Base-by-base conservation (phyloP, 148 eudicot genomes). In the Rhododendron kiyosumense region DNA sequence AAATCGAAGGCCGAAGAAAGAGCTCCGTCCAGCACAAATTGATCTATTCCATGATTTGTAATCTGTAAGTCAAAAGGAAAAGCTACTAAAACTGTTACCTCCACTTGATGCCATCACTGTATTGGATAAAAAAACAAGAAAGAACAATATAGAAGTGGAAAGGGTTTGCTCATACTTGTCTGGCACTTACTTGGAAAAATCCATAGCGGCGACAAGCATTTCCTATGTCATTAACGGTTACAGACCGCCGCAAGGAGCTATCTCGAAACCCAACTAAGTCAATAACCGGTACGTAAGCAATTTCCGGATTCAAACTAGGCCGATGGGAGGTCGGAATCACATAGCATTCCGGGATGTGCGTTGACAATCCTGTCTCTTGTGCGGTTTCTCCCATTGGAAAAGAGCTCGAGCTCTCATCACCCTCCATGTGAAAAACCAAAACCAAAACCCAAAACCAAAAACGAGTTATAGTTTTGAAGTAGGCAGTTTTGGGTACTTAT, bases 21-120 rank as follows among this genome's bases (percentile, higher is more conserved):
- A 26, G 98, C 95, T 79, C 81, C 94, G 41, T 93, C 90, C 7
- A 92, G 76, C 24, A 89, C 84, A 24, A 74, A 3, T 76, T 92
- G 88, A 0, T 89, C 65, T 79, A 94, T 94, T 10, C 96, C 98
- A 83, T 94, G 96, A 26, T 94, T 91, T 4, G 89, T 83, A 43
- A 93, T 87, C 98, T 93, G 57, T 1, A 28, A 30, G 7, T 14
- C 5, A 73, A 30, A 32, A 73, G 7, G 4, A 32, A 32, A 12
- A 32, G 38, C 7, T 73, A 30, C 7, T 73, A 73, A 73, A 73
- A 28, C 32, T 13, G 18, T 73, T 73, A 9, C 6, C 15, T 73
- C 32, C 38, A 10, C 15, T 69, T 69, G 75, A 69, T n/a, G 36
- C 36, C 32, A 28, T 69, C 32, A 28, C 32, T 2, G 17, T 28